These are phyloP conservation scores for Panicum hallii DNA, from an alignment of 202 grass and related monocot genomes.

Conservation along the genomic window DNA sequence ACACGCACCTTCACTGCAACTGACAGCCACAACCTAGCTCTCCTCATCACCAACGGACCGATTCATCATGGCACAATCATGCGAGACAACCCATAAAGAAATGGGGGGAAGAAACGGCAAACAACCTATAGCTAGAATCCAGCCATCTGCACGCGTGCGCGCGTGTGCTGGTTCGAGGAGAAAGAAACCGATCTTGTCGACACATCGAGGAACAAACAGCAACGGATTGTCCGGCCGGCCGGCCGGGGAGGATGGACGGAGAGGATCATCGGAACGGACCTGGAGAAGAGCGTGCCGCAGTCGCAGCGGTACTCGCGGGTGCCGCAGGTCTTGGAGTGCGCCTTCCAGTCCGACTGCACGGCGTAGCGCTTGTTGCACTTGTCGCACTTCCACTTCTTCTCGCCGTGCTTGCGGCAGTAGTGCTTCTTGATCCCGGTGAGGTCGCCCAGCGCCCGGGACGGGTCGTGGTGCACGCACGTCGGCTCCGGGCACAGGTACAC, in stretches of 20 bases:
- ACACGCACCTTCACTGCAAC: neutral
- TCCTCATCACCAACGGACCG: constrained; percentile 7
- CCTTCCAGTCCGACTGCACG: constrained; percentile 99
- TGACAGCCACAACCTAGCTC: constrained; percentile 62
- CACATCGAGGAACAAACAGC: constrained; percentile 8
- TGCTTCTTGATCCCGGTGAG: constrained; percentile 99
- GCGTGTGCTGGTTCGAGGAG: neutral
- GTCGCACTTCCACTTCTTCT: constrained; percentile 99
- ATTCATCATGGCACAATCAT: constrained; percentile 71
- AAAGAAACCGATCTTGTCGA: neutral
- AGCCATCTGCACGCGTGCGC: neutral
- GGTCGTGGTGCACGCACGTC: constrained; percentile 96
- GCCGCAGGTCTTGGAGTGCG: constrained; percentile 96
- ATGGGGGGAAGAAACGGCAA: neutral
- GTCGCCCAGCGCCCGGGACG: constrained; percentile 87
- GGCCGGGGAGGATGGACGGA: neutral
- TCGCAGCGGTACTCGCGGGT: constrained; percentile 97
- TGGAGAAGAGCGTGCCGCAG: constrained; percentile 97
- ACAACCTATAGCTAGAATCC: neutral
- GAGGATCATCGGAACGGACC: constrained; percentile 37
- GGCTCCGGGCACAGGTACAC: constrained; percentile 99
- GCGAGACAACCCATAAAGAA: constrained; percentile 12
- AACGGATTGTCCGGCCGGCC: neutral
- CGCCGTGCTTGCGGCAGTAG: constrained; percentile 98
- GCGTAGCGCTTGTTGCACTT: constrained; percentile 99